A percentile compares a stretch with the other conserved stretches of the same genome.
phyloP scores from a whole-genome alignment of 352 stramenopile genomes.

The Nothophytophthora sp. region DNA sequence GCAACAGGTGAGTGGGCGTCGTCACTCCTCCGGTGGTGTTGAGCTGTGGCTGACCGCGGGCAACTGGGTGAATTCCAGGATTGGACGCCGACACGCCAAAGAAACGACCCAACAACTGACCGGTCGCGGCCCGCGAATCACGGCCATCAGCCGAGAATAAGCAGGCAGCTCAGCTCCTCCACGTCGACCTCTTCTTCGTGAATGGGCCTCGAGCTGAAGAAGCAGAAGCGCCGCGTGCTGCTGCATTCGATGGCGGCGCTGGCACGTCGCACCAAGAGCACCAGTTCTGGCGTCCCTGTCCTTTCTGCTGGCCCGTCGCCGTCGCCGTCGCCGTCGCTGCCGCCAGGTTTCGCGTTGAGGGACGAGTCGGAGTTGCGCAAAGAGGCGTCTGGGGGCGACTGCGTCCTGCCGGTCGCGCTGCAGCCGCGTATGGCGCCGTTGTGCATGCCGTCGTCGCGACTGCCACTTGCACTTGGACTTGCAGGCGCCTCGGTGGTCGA shows the following conservation, averaged over 20 bases:
- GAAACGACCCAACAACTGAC: conserved; percentile 22
- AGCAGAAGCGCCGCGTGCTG: conserved; percentile 35
- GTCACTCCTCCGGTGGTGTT: too few species aligned
- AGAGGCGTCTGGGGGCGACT: conserved; percentile 10
- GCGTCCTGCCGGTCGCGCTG: conserved; percentile 10
- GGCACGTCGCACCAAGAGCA: conserved; percentile 21
- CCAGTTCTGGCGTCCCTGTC: conserved; percentile 6
- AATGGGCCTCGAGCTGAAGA: conserved; percentile 43
- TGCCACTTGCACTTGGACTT: conserved; percentile 16
- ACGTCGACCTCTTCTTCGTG: conserved; percentile 3
- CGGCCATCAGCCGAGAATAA: conserved; percentile 17
- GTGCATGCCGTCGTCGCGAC: neutral
- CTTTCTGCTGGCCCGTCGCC: conserved; percentile 30
- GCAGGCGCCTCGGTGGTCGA: conserved; percentile 19
- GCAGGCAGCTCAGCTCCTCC: conserved; percentile 1
- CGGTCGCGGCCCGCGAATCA: conserved; percentile 16
- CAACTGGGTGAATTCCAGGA: conserved; percentile 4
- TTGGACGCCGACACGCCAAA: conserved; percentile 4
- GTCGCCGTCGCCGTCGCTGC: conserved; percentile 10
- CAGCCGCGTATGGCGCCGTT: conserved; percentile 14
- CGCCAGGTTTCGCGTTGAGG: conserved; percentile 1
- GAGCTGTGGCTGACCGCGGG: too few species aligned
- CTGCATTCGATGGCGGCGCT: conserved; percentile 41
- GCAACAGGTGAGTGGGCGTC: too few species aligned
- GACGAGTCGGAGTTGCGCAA: conserved; percentile 15